phyloP scores from a whole-genome alignment of 345 rosid genomes.

The Euphorbia lathyris region DNA sequence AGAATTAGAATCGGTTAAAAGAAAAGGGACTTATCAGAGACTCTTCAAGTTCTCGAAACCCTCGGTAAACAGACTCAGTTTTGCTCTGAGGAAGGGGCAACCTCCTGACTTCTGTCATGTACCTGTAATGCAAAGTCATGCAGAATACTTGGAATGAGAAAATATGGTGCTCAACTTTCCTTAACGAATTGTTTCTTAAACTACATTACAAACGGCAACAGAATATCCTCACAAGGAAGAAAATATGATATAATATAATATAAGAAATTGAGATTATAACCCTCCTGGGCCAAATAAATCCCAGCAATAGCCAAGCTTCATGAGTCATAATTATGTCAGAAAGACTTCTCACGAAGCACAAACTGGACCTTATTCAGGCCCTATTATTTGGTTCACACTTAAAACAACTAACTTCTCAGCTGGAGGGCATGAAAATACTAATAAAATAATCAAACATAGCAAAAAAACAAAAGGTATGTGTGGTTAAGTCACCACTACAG shows the following conservation, averaged over 20 bases:
- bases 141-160: not conserved
- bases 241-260: not conserved
- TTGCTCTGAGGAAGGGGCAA: constrained; percentile 69
- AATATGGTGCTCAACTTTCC: not conserved
- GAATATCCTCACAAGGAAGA: not conserved
- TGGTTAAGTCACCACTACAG: not conserved
- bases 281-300: not conserved
- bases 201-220: not conserved
- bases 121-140: constrained; percentile 46
- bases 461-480: not conserved
- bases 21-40: constrained; percentile 67
- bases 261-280: not conserved
- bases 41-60: constrained; percentile 86
- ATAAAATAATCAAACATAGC: not conserved
- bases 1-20: constrained; percentile 39
- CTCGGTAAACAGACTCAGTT: constrained; percentile 73
- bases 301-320: not conserved
- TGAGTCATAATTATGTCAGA: not conserved
- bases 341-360: not conserved
- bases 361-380: not conserved
- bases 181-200: not conserved
- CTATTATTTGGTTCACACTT: not conserved
- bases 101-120: constrained; percentile 87
- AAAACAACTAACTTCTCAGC: not conserved
- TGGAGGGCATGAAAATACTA: too few species aligned